These are phyloP conservation scores for Cladophialophora immunda DNA, from an alignment of 2,329 filamentous ascomycete species.

Conservation along the genomic window DNA sequence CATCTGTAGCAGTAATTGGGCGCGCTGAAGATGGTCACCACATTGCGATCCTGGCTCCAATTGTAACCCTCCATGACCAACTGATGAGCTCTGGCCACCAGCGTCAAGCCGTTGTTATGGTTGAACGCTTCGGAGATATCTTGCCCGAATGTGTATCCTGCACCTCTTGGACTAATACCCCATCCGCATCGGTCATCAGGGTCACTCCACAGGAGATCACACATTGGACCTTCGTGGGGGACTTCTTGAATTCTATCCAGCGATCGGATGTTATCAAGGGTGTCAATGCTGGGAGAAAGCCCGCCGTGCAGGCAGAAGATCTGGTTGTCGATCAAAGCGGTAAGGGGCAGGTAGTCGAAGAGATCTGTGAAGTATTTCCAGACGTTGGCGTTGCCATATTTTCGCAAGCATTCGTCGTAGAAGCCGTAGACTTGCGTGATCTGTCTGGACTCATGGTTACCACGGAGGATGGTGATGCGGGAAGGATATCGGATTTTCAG, in stretches of 20 bases:
- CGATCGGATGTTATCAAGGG: conserved; percentile 92
- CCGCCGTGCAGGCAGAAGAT: conserved; percentile 99
- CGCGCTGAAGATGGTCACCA: conserved; percentile 94
- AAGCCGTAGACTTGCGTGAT: conserved; percentile 99
- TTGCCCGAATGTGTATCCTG: conserved; percentile 94
- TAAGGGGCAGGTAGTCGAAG: conserved; percentile 97
- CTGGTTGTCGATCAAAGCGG: conserved; percentile 97
- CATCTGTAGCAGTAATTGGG: conserved; percentile 98
- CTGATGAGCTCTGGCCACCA: conserved; percentile 96
- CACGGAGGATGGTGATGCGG: conserved; percentile 97
- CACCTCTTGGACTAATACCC: conserved; percentile 94
- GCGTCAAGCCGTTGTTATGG: conserved; percentile 95
- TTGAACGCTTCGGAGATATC: conserved; percentile 99
- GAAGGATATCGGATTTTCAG: conserved; percentile 98
- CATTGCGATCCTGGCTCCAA: conserved; percentile 98
- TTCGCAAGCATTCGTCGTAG: conserved; percentile 98
- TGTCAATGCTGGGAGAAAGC: conserved; percentile 94
- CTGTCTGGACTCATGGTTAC: conserved; percentile 98
- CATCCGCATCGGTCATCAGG: conserved; percentile 96
- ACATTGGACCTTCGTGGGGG: conserved; percentile 97
- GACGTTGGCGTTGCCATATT: conserved; percentile 98
- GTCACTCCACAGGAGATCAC: conserved; percentile 96
- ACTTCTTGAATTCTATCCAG: conserved; percentile 98
- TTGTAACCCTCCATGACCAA: conserved; percentile 99
- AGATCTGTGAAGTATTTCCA: conserved; percentile 99